These are phyloP conservation scores for Cyclostephanos tholiformis DNA, from an alignment of 108 stramenopile species.

Conservation along the genomic window DNA sequence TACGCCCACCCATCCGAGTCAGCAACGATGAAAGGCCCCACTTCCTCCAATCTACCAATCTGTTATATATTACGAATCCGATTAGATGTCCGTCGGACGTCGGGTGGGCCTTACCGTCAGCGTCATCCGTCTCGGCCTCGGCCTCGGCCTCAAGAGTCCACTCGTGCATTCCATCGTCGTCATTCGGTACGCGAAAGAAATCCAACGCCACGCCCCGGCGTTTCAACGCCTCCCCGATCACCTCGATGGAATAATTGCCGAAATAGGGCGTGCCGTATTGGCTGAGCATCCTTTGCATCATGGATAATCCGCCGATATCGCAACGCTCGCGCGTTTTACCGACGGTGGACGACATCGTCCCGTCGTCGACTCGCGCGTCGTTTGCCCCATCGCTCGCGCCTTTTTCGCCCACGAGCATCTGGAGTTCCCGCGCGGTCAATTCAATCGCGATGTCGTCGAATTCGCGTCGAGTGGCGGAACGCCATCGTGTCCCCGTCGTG, in stretches of 20 bases:
- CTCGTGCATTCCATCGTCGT: neutral
- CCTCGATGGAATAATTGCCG: slow-evolving; percentile 51
- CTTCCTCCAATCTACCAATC: slow-evolving; percentile 1
- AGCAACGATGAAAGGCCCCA: slow-evolving; percentile 12
- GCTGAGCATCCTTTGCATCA: slow-evolving; percentile 31
- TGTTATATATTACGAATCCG: slow-evolving; percentile 46
- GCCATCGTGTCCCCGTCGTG: neutral
- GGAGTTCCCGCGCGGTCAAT: slow-evolving; percentile 28
- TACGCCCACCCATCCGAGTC: slow-evolving; percentile 13
- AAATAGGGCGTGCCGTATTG: slow-evolving; percentile 34
- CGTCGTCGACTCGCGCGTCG: neutral
- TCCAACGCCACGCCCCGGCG: slow-evolving; percentile 40
- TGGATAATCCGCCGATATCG: slow-evolving; percentile 9
- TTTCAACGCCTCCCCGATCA: slow-evolving; percentile 35
- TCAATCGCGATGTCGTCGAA: slow-evolving; percentile 45
- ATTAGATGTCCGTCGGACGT: slow-evolving; percentile 5
- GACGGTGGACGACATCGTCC: neutral
- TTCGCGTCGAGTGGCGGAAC: slow-evolving; percentile 41
- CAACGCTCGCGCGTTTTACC: too few species aligned
- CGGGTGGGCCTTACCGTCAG: neutral
- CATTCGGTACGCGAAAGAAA: slow-evolving; percentile 25
- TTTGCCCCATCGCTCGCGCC: too few species aligned
- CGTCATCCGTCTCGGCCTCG: neutral
- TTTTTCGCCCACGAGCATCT: slow-evolving; percentile 29
- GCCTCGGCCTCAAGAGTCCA: too few species aligned